Evolutionary conservation across 257 asterid genomes (phyloP).

Genomic region (Nicotiana obtusifolia): DNA sequence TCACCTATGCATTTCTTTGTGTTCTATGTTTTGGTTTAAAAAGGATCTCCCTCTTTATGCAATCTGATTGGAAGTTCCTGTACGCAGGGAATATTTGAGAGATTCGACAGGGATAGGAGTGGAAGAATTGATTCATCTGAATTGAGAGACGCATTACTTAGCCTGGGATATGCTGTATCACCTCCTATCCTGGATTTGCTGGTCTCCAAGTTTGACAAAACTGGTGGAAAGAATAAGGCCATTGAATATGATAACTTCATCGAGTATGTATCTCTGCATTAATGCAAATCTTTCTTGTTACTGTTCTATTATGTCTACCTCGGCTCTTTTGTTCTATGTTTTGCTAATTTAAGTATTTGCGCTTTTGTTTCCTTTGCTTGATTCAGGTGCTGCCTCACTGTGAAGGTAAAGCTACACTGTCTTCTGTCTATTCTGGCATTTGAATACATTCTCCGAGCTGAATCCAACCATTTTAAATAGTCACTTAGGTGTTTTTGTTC

Average conservation of each 20-base stretch:
- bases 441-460: background rate
- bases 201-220: slow-evolving; percentile 86
- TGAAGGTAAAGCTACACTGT: slow-evolving; percentile 45
- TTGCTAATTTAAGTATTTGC: background rate
- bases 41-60: background rate
- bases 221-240: slow-evolving; percentile 74
- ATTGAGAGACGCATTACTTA: slow-evolving; percentile 77
- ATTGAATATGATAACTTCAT: slow-evolving; percentile 95
- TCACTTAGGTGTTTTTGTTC: background rate
- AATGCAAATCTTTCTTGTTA: background rate
- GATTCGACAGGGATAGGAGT: slow-evolving; percentile 88
- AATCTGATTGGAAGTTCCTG: slow-evolving; percentile 13
- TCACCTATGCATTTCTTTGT: background rate
- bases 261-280: slow-evolving; percentile 46
- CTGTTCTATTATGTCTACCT: too few species aligned
- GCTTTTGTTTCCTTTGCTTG: slow-evolving; percentile 2
- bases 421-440: background rate
- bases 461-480: background rate
- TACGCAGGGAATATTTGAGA: slow-evolving; percentile 68
- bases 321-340: slow-evolving; percentile 4
- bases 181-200: slow-evolving; percentile 70
- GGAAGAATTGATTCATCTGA: slow-evolving; percentile 78
- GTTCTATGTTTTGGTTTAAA: background rate
- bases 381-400: slow-evolving; percentile 96
- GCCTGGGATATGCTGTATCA: slow-evolving; percentile 83